Base-by-base conservation (phyloP, 2,329 filamentous ascomycete species). In the Ilyonectria mors-panacis region DNA sequence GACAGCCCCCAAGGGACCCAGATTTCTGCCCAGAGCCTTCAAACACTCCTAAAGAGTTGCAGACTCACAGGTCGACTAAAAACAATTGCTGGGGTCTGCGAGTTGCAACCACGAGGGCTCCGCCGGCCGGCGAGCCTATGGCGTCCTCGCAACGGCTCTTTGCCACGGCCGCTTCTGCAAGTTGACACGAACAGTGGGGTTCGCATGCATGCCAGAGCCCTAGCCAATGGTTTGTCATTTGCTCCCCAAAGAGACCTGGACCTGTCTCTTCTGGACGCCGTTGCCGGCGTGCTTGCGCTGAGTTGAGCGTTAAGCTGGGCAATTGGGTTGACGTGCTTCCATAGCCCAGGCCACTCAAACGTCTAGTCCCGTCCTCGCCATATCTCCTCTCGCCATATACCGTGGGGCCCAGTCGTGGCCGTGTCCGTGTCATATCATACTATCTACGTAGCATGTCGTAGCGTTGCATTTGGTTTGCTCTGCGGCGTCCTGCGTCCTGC, bases 141-240 rank as follows among this genome's bases (percentile, higher is more conserved):
- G 21, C 60, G 37, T 30, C 33, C 33, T 37, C 60, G 60, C 53
- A 26, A 58, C 35, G 45, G 44, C 39, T 54, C 48, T 48, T 53
- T 48, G 39, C 47, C 61, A 64, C 55, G 55, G 61, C 39, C 62
- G 42, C 44, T 55, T 55, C 45, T 58, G 53, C 45, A 51, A 47
- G 60, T 67, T 61, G 60, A 60, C 65, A 67, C 53, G 65, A 67
- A 67, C 65, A 67, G 65, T 67, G 65, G 65, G 65, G 56, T 60
- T 44, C 48, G 56, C 21, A 35, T 45, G 57, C 65, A 67, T 57
- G 61, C 55, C 48, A 57, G 62, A 54, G 56, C 26, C 51, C 50
- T 42, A 59, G 55, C 65, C 55, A 67, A 57, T 64, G 47, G 51
- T 42, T 53, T 39, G 47, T 45, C 54, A 30, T 45, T 45, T 45